Conservation (phyloP, 2,329 filamentous ascomycete species). For the Verticillium nubilum region DNA sequence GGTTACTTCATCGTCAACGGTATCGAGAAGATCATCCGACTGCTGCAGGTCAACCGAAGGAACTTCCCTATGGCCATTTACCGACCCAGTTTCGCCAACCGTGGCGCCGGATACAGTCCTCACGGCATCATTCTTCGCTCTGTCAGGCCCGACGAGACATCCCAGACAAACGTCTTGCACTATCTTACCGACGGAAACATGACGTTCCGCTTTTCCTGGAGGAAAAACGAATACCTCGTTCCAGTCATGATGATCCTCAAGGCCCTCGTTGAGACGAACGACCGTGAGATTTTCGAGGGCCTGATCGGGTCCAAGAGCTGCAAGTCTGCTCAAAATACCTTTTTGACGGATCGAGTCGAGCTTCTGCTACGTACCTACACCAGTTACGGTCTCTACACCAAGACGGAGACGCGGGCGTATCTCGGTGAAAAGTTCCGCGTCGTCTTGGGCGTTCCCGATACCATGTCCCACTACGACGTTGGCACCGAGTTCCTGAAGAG, state of each 20-base stretch:
- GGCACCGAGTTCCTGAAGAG: constrained; percentile 87
- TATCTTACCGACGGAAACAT: constrained; percentile 95
- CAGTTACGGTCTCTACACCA: constrained; percentile 76
- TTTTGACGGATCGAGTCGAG: constrained; percentile 91
- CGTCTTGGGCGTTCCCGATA: constrained; percentile 77
- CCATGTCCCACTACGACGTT: constrained; percentile 80
- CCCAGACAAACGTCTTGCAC: constrained; percentile 94
- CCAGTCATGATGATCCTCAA: constrained; percentile 97
- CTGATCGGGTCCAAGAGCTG: constrained; percentile 74
- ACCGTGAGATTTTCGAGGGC: constrained; percentile 93
- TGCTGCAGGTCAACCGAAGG: constrained; percentile 82
- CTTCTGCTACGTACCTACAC: constrained; percentile 91
- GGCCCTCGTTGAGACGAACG: constrained; percentile 90
- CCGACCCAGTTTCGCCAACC: constrained; percentile 81
- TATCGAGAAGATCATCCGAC: constrained; percentile 92
- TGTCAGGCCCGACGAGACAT: constrained; percentile 94
- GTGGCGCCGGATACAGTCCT: constrained; percentile 81
- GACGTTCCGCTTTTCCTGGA: constrained; percentile 95
- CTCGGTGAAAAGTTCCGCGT: constrained; percentile 88
- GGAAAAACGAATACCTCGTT: constrained; percentile 94
- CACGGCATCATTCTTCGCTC: constrained; percentile 89
- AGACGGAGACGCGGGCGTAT: constrained; percentile 75
- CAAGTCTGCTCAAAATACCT: constrained; percentile 78
- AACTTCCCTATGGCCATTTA: constrained; percentile 96
- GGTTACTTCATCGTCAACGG: constrained; percentile 98